Evolutionary conservation across 1,284 basidiomycete species (phyloP).

Genomic region (Melampsora abietis-canadensis): DNA sequence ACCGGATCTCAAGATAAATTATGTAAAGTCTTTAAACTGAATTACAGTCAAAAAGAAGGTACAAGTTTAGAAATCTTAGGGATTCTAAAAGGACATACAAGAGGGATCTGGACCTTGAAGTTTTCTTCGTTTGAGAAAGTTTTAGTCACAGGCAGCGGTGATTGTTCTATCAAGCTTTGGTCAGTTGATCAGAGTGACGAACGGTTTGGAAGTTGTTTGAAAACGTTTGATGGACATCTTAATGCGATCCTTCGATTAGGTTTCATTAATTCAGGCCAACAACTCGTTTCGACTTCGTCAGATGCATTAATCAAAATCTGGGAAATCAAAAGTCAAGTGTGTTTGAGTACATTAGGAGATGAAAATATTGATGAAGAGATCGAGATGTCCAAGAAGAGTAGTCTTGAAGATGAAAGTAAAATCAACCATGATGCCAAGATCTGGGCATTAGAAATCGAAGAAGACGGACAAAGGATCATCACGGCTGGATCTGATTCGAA

Average conservation of each 20-base stretch:
- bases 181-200: slow-evolving; percentile 70
- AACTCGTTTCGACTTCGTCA: slow-evolving; percentile 80
- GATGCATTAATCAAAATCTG: slow-evolving; percentile 95
- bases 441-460: slow-evolving; percentile 79
- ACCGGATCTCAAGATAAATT: slow-evolving; percentile 95
- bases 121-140: slow-evolving; percentile 80
- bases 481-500: slow-evolving; percentile 92
- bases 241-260: slow-evolving; percentile 92
- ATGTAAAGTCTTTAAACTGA: slow-evolving; percentile 79
- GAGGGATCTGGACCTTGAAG: slow-evolving; percentile 90
- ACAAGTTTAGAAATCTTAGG: slow-evolving; percentile 68
- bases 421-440: slow-evolving; percentile 59
- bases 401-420: slow-evolving; percentile 35
- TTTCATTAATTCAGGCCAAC: slow-evolving; percentile 78
- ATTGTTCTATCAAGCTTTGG: slow-evolving; percentile 92
- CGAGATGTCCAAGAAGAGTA: slow-evolving; percentile 52
- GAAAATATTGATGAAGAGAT: slow-evolving; percentile 78
- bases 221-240: slow-evolving; percentile 93
- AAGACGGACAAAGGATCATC: slow-evolving; percentile 71
- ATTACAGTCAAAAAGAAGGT: slow-evolving; percentile 53
- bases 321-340: slow-evolving; percentile 85
- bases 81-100: slow-evolving; percentile 89
- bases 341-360: slow-evolving; percentile 82
- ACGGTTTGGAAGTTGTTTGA: slow-evolving; percentile 56
- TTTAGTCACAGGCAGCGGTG: slow-evolving; percentile 87